Conservation (phyloP, 441 rosid genomes). For the Gossypium trilobum region DNA sequence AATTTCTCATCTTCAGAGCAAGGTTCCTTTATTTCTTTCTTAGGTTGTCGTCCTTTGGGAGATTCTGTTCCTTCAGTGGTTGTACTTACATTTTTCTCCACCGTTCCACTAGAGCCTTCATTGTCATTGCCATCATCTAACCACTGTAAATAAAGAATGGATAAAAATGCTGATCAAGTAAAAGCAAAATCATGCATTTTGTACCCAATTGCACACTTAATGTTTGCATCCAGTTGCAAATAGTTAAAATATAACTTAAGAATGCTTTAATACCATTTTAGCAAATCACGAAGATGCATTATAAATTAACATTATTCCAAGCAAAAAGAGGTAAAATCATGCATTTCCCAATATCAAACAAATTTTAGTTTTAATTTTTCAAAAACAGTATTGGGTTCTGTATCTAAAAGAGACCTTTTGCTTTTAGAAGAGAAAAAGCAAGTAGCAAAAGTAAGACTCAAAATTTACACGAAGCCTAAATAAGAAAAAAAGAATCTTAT, state of each 20-base stretch:
- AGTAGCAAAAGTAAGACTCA: neutral
- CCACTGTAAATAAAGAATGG: constrained; percentile 33
- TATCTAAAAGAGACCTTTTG: neutral
- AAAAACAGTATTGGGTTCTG: neutral
- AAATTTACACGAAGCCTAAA: neutral
- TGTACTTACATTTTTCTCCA: constrained; percentile 25
- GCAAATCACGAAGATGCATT: neutral
- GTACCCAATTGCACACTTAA: neutral
- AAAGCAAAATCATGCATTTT: neutral
- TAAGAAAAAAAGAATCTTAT: neutral
- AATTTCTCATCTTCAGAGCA: constrained; percentile 44
- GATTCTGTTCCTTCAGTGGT: constrained; percentile 31
- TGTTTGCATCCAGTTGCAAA: neutral
- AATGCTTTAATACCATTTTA: neutral
- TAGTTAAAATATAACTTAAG: neutral
- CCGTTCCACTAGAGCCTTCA: constrained; percentile 33
- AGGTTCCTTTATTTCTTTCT: constrained; percentile 33
- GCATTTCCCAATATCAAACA: neutral
- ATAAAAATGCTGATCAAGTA: constrained; percentile 7
- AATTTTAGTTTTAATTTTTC: neutral
- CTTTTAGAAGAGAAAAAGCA: neutral
- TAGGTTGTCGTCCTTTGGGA: constrained; percentile 31
- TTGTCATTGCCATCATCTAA: constrained; percentile 36
- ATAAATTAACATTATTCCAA: neutral
- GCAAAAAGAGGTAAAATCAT: neutral